A percentile compares a stretch with the other conserved stretches of the same genome.
Conservation (phyloP, 352 stramenopile genomes). For the Elongisporangium anandrum region DNA sequence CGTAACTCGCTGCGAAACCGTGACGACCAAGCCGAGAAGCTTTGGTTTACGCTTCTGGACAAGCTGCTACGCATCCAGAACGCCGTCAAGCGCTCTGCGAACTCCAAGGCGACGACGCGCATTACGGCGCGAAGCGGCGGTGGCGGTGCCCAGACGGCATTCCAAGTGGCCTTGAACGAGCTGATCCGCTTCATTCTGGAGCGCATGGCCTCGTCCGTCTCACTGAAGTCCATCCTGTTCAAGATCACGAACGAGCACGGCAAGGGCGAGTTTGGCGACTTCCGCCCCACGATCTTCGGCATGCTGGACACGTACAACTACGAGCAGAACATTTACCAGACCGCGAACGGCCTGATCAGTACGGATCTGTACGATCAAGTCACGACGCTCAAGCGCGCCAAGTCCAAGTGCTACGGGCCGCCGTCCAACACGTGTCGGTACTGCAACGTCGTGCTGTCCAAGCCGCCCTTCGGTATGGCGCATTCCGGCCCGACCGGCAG, state of each 20-base stretch:
- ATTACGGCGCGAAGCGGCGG: conserved; percentile 62
- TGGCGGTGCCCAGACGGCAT: conserved; percentile 74
- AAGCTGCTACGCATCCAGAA: conserved; percentile 91
- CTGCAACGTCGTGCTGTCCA: conserved; percentile 76
- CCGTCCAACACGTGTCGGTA: conserved; percentile 76
- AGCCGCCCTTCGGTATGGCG: conserved; percentile 82
- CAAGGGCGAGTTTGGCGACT: conserved; percentile 91
- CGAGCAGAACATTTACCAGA: conserved; percentile 89
- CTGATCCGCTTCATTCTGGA: conserved; percentile 93
- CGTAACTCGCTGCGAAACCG: conserved; percentile 86
- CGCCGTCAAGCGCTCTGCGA: conserved; percentile 85
- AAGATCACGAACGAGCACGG: conserved; percentile 95
- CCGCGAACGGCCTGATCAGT: conserved; percentile 78
- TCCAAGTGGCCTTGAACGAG: conserved; percentile 88
- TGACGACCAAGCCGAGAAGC: conserved; percentile 88
- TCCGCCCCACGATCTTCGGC: conserved; percentile 92
- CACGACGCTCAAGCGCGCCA: conserved; percentile 69
- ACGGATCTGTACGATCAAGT: conserved; percentile 84
- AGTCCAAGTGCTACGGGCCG: conserved; percentile 64
- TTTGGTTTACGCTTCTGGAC: conserved; percentile 95
- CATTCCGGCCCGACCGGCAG: conserved; percentile 55
- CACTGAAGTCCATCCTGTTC: conserved; percentile 90
- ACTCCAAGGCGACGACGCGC: conserved; percentile 57
- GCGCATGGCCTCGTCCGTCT: conserved; percentile 92
- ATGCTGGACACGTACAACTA: conserved; percentile 94